Base-by-base conservation (phyloP, 176 grass and related monocot genomes). In the Dendrocalamus sinicus region DNA sequence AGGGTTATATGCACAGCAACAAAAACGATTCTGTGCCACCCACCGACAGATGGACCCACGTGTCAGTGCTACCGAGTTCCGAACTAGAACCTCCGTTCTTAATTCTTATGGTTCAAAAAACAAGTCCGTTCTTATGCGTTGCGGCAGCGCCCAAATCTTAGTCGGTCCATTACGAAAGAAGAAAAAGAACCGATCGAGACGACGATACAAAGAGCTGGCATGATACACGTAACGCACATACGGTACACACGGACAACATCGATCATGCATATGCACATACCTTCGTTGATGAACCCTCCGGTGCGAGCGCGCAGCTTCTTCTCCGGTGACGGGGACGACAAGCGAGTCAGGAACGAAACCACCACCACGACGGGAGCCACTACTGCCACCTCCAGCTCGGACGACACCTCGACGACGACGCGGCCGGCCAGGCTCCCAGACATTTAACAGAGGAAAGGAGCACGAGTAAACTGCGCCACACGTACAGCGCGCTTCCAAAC, bases 321-420 rank as follows among this genome's bases (percentile, higher is more conserved):
- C 83, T 92, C 86, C 86, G 93, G 89, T 47, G 92, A 97, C 52
- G 94, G 94, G 77, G 85, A 84, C 23, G 78, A 90, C 70, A 90
- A 75, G 20, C 39, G 28, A 28, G 70, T 84, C 44, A 92, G 22
- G 57, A 86, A 88, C 7, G 16, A 65, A 4, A 30, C 30, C n/a
- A 64, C 66, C 59, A 67, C 77, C 22, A 80, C 46, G 61, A 66
- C 77, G 61, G 44, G 61, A 4, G 64, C 61, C 44, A 79, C 23
- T 2, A 41, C 77, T 3, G 69, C 72, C 7, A 70, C 43, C 63
- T 74, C 90, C 48, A 58, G 63, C 47, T 57, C 78, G 61, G 26
- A 50, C 72, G 76, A 45, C 40, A 20, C 53, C 62, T 30, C 53
- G 26, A 71, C 50, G n/a, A 65, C 59, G 45, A 35, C 75, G n/a